These are phyloP conservation scores for Penicillium thymicola DNA, from an alignment of 2,329 filamentous ascomycete genomes.

Conservation along the genomic window DNA sequence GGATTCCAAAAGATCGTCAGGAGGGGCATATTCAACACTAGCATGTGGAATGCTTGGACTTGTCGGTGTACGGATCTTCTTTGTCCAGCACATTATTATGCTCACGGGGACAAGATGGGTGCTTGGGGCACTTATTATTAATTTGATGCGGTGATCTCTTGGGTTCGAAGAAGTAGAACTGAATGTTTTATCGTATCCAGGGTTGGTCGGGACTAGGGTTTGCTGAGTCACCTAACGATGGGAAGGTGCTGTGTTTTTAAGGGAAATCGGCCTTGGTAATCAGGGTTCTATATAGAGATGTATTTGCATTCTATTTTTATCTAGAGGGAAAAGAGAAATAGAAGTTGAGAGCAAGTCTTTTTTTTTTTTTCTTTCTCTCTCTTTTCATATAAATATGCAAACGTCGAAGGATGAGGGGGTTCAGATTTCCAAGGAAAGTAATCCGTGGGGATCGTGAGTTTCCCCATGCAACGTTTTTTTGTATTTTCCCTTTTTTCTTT, in stretches of 20 bases:
- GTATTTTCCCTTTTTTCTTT: constrained; percentile 6
- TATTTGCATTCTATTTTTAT: not conserved
- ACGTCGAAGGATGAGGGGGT: constrained; percentile 16
- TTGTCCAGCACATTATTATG: not conserved
- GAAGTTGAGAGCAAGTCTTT: not conserved
- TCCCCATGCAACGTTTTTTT: constrained; percentile 18
- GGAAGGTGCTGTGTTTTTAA: not conserved
- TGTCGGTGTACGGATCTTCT: constrained; percentile 4
- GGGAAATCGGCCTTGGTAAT: not conserved
- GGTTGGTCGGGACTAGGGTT: not conserved
- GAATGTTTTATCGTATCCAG: not conserved
- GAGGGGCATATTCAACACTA: constrained; percentile 1
- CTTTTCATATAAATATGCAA: not conserved
- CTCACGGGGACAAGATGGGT: not conserved
- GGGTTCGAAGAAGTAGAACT: not conserved
- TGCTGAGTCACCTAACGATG: not conserved
- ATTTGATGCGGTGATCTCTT: constrained; percentile 6
- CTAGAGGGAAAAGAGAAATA: not conserved
- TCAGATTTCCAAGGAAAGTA: constrained; percentile 24
- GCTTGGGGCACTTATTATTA: not conserved
- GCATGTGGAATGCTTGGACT: constrained; percentile 7
- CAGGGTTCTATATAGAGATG: not conserved
- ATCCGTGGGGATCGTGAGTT: constrained; percentile 28
- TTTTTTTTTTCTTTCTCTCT: no score
- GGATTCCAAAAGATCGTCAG: constrained; percentile 8